These are phyloP conservation scores for Copromyces sp. DNA, from an alignment of 495 filamentous ascomycete genomes.

Conservation along the genomic window DNA sequence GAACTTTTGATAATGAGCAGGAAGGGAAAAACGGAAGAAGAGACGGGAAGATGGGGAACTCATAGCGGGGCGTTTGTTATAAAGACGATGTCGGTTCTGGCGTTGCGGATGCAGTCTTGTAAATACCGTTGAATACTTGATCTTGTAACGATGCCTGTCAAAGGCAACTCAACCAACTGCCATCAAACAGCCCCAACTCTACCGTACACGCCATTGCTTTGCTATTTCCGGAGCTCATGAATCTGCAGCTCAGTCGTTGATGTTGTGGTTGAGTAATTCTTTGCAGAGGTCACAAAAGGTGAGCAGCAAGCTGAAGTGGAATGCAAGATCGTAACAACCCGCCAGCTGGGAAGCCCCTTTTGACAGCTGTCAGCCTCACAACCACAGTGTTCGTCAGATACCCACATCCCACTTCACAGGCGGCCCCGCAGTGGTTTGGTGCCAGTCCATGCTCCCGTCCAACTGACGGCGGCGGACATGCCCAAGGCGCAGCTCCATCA, in stretches of 20 bases:
- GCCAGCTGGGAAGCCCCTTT: neutral
- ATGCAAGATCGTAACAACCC: neutral
- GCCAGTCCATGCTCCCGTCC: neutral
- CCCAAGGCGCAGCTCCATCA: neutral
- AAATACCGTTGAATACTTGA: neutral
- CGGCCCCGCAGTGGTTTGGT: neutral
- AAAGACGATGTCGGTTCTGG: neutral
- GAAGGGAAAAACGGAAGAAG: neutral
- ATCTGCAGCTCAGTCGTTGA: neutral
- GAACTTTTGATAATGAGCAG: constrained; percentile 24
- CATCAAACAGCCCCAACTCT: neutral
- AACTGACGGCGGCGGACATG: neutral
- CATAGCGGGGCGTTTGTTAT: neutral
- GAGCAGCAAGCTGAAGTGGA: neutral
- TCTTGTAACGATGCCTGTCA: neutral
- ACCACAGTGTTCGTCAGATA: neutral
- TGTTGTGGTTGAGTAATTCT: neutral
- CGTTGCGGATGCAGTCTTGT: neutral
- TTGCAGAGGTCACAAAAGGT: neutral
- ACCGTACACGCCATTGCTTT: neutral
- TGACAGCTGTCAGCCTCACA: neutral
- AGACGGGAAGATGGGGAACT: neutral
- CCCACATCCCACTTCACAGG: neutral
- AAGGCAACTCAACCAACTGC: neutral
- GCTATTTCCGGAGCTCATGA: neutral